Evolutionary conservation across 2,329 filamentous ascomycete genomes (phyloP).

Genomic region (Colletotrichum melonis): DNA sequence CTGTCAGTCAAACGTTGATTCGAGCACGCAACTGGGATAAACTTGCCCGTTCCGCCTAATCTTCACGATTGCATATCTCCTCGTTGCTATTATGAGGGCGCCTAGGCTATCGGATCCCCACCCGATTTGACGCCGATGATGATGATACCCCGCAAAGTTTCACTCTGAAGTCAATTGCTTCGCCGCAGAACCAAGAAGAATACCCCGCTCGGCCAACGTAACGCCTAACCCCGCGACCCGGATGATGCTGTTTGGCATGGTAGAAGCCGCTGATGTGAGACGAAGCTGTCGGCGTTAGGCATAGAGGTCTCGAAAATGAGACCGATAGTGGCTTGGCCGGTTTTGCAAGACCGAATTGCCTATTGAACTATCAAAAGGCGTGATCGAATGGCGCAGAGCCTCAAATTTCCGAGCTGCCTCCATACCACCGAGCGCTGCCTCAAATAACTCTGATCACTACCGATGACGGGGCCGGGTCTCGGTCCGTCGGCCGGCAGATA

Average conservation of each 20-base stretch:
- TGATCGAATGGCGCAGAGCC: neutral
- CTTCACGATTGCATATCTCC: neutral
- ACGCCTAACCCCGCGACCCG: slow-evolving; percentile 16
- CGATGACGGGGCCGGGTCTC: neutral
- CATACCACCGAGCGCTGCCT: neutral
- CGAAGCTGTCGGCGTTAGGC: neutral
- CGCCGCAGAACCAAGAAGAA: neutral
- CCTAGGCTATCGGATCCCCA: slow-evolving; percentile 5
- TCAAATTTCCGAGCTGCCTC: neutral
- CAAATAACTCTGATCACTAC: neutral
- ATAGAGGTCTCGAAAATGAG: neutral
- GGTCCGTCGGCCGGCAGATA: neutral
- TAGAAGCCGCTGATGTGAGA: neutral
- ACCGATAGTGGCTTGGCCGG: neutral
- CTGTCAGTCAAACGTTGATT: slow-evolving; percentile 7
- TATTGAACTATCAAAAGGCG: neutral
- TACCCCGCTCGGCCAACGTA: slow-evolving; percentile 15
- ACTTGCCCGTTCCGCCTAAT: slow-evolving; percentile 23
- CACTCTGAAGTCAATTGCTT: slow-evolving; percentile 1
- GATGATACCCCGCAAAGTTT: slow-evolving; percentile 21
- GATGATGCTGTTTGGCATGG: neutral
- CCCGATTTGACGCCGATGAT: slow-evolving; percentile 15
- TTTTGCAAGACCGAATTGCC: neutral
- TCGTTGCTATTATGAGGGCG: neutral
- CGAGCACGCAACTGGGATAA: slow-evolving; percentile 14